Evolutionary conservation across 352 stramenopile genomes (phyloP), one percentile per base, ranked within the genome.

Genomic region (Phytopythium sindhum): DNA sequence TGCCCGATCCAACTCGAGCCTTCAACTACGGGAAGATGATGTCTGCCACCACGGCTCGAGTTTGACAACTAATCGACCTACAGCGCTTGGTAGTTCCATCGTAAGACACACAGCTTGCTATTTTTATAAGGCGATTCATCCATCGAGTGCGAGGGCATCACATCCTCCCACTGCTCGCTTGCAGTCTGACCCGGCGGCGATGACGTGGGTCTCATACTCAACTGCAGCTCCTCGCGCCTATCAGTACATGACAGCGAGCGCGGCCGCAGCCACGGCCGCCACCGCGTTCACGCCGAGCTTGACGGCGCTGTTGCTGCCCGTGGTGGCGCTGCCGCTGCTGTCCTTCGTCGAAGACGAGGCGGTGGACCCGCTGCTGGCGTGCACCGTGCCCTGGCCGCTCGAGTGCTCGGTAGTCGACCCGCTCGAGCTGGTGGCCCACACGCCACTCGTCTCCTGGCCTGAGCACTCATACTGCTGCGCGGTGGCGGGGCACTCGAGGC

Each of bases 401-500:
- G 33, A 51, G 23, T 60, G 56, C 6, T 42, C 52, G 19, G 59
- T 66, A 15, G 69, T 66, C 12, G 45, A 41, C 2, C 44, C 60
- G 26, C 68, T 63, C 0, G 63, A 66, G 9, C 50, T 59, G 9
- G 33, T 69, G n/a, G 69, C 73, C 78, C 78, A 87, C n/a, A 42
- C 57, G 28, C 75, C 75, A 65, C 75, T 85, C 35, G 74, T 75
- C 29, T 57, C 56, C 53, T 88, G 76, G 15, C 59, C 63, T 26
- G 70, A 33, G 56, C 78, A 88, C 21, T 71, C 80, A 56, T 72
- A 77, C 11, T 69, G 53, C 45, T 70, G 63, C 9, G 65, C 57
- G 12, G 29, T 23, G 0, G 44, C 65, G 4, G 74, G 74, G 37
- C 74, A 83, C 28, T 55, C 35, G 28, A 68, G 72, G 28, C 63